These are phyloP conservation scores for Albizia julibrissin DNA, from an alignment of 306 rosid species.

Conservation along the genomic window DNA sequence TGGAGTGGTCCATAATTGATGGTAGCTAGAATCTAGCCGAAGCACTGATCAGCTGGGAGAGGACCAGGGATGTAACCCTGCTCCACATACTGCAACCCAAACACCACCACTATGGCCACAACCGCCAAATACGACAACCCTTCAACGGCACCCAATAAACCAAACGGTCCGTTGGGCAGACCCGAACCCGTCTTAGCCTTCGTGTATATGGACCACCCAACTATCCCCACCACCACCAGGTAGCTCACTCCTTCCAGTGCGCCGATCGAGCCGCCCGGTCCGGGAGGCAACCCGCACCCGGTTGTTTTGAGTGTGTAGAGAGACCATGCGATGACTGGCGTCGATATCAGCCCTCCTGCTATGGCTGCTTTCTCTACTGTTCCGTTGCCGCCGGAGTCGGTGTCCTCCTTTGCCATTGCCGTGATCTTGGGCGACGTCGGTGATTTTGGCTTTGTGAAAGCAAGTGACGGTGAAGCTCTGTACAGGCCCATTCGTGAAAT, in stretches of 20 bases:
- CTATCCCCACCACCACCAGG: constrained; percentile 69
- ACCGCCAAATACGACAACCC: constrained; percentile 68
- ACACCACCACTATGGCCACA: constrained; percentile 67
- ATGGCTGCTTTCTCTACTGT: constrained; percentile 63
- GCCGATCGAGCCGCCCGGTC: constrained; percentile 88
- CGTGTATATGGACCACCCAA: constrained; percentile 81
- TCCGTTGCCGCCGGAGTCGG: constrained; percentile 39
- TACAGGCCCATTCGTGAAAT: constrained; percentile 9
- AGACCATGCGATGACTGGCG: constrained; percentile 88
- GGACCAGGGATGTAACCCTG: constrained; percentile 88
- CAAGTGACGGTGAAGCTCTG: neutral
- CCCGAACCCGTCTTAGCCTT: constrained; percentile 88
- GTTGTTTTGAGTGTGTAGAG: constrained; percentile 91
- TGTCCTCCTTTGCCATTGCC: constrained; percentile 67
- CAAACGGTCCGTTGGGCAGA: constrained; percentile 84
- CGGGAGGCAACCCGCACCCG: constrained; percentile 91
- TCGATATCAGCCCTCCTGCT: constrained; percentile 72
- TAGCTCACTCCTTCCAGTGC: constrained; percentile 93
- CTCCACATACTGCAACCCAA: constrained; percentile 77
- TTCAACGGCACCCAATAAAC: constrained; percentile 86
- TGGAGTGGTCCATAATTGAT: neutral
- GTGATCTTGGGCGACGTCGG: constrained; percentile 39
- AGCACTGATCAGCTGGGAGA: constrained; percentile 89
- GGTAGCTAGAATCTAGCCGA: constrained; percentile 47
- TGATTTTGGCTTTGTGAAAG: neutral